Evolutionary conservation across 2,329 filamentous ascomycete genomes (phyloP), one percentile per base, ranked within the genome.

Genomic region (Aplosporella prunicola): DNA sequence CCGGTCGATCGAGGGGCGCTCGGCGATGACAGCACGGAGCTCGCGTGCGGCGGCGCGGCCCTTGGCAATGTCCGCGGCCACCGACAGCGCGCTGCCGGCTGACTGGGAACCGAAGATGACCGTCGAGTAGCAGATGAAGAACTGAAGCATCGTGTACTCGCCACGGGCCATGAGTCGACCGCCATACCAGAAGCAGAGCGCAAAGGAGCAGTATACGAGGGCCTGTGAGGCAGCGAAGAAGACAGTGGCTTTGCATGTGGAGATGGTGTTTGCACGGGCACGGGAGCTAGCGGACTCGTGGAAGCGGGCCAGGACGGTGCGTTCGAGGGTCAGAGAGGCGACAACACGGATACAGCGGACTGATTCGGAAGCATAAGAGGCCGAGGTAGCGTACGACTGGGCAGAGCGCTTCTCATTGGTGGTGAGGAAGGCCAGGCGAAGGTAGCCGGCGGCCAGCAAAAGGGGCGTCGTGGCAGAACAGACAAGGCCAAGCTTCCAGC

Each of bases 121-220:
- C 29, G 84, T 71, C 45, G 78, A 76, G 63, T 93, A 93, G 54
- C 82, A 86, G 35, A 94, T 67, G 62, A 93, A 94, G 71, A 94
- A 94, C 47, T 86, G 79, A 62, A 91, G 88, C 54, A 85, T 68
- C 46, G 62, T 58, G 57, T 91, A 89, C 55, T 93, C 82, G 32
- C 62, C 53, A 40, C 72, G 71, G 15, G 72, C 78, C 36, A 94
- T 80, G 20, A 91, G 66, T 0, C 71, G 82, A 18, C 85, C 84
- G 43, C 87, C 87, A 51, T 91, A 94, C 85, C 85, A 95, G 67
- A 95, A 95, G 2, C 82, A 86, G 4, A 95, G 74, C 0, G 87
- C 87, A 36, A 46, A 43, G 47, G 80, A 85, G 31, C 87, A 68
- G 63, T 93, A 93, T 46, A 83, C 74, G 41, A 89, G 63, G 0